Conservation (phyloP, 2,329 filamentous ascomycete genomes). For the Microdochium bolleyi region DNA sequence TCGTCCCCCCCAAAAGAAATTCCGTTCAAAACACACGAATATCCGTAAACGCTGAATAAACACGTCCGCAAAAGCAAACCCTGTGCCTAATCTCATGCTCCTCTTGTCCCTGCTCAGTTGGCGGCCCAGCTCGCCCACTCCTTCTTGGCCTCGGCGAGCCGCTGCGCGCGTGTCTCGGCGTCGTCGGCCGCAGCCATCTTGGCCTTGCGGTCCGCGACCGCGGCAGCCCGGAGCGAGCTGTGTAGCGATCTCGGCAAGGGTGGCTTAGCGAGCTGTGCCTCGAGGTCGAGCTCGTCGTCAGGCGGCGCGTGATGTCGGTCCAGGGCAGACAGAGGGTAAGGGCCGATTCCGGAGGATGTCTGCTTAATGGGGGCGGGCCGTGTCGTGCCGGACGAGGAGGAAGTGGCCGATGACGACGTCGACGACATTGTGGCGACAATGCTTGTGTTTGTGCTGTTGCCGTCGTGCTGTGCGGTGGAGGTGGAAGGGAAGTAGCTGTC, state of each 20-base stretch:
- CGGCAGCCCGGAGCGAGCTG: conserved; percentile 17
- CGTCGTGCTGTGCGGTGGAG: not conserved
- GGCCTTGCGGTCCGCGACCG: conserved; percentile 3
- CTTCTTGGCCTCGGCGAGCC: conserved; percentile 38
- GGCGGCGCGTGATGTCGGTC: conserved; percentile 15
- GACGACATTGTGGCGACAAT: too few relatives aligned
- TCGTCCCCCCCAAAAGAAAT: too few relatives aligned
- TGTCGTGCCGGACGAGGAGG: not conserved
- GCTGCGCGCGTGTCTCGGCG: conserved; percentile 25
- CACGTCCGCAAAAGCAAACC: too few relatives aligned
- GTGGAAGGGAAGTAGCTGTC: conserved; percentile 6
- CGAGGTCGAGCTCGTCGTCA: conserved; percentile 17
- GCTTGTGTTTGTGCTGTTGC: not conserved
- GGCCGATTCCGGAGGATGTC: conserved; percentile 1
- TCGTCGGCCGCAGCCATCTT: conserved; percentile 12
- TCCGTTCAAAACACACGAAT: too few relatives aligned
- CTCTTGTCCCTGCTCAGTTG: not conserved
- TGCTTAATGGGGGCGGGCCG: not conserved
- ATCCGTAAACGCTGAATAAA: too few relatives aligned
- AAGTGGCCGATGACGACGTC: not conserved
- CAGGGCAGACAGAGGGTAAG: conserved; percentile 17
- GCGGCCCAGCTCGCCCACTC: conserved; percentile 12
- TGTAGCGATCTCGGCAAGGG: conserved; percentile 17
- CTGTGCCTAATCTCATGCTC: not conserved
- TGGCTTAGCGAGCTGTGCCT: conserved; percentile 17